phyloP scores from a whole-genome alignment of 805 yeast genomes.

The Candida sithepensis region DNA sequence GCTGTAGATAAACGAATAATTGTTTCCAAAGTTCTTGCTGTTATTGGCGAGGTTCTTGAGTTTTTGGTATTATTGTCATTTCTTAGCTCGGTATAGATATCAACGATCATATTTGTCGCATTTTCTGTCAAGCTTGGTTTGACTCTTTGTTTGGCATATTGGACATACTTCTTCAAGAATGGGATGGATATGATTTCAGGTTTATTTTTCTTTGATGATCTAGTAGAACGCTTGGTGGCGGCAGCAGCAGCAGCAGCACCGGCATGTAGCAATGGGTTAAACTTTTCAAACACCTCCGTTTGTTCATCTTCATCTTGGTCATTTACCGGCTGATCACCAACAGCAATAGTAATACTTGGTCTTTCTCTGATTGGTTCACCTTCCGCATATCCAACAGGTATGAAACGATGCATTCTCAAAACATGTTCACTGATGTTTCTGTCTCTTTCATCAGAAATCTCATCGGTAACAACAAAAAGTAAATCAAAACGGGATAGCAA shows the following conservation, averaged over 20 bases:
- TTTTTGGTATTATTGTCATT: slow-evolving; percentile 62
- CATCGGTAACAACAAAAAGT: slow-evolving; percentile 93
- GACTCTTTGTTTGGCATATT: slow-evolving; percentile 86
- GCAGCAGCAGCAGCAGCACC: slow-evolving; percentile 54
- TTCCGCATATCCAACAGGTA: slow-evolving; percentile 83
- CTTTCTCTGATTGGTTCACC: slow-evolving; percentile 92
- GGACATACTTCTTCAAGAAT: slow-evolving; percentile 87
- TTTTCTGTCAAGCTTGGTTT: slow-evolving; percentile 73
- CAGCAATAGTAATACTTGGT: slow-evolving; percentile 66
- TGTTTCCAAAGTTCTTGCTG: slow-evolving; percentile 97
- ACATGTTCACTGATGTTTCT: slow-evolving; percentile 92
- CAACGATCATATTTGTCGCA: slow-evolving; percentile 79
- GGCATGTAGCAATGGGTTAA: slow-evolving; percentile 76
- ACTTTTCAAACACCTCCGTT: slow-evolving; percentile 77
- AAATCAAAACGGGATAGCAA: slow-evolving; percentile 94
- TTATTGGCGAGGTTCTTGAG: slow-evolving; percentile 85
- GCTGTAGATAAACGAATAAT: slow-evolving; percentile 93
- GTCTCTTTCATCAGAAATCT: slow-evolving; percentile 79
- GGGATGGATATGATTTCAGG: slow-evolving; percentile 66
- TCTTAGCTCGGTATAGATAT: slow-evolving; percentile 75
- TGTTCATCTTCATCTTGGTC: slow-evolving; percentile 44
- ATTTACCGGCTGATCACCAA: slow-evolving; percentile 60
- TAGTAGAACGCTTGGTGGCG: slow-evolving; percentile 27
- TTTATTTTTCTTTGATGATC: slow-evolving; percentile 31
- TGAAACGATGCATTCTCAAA: slow-evolving; percentile 83